phyloP scores from a whole-genome alignment of 768 basidiomycete species.

The Agrocybe pediades region DNA sequence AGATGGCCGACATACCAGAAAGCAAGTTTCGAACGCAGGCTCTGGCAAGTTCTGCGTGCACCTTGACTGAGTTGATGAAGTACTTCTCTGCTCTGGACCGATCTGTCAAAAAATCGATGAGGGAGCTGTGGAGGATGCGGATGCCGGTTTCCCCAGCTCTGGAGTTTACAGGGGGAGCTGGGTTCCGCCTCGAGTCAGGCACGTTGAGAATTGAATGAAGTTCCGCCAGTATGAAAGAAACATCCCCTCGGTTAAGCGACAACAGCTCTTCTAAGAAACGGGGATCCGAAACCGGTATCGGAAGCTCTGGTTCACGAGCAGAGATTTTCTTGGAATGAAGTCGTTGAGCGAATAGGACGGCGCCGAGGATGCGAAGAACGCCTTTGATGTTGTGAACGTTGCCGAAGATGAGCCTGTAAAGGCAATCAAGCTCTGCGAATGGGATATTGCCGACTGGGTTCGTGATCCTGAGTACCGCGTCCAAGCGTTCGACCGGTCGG shows the following conservation, averaged over 20 bases:
- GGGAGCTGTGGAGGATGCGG: constrained; percentile 24
- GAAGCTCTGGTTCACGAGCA: constrained; percentile 18
- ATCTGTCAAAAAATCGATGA: constrained; percentile 29
- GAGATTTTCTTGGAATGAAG: constrained; percentile 16
- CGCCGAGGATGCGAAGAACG: constrained; percentile 26
- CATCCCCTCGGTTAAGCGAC: constrained; percentile 26
- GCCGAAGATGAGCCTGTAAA: constrained; percentile 24
- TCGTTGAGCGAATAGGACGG: constrained; percentile 21
- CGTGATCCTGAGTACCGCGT: constrained; percentile 20
- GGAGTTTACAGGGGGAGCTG: constrained; percentile 4
- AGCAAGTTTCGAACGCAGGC: constrained; percentile 23
- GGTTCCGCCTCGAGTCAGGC: constrained; percentile 18
- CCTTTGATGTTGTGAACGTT: constrained; percentile 24
- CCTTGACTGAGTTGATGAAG: constrained; percentile 29
- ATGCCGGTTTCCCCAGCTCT: constrained; percentile 20
- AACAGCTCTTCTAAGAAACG: constrained; percentile 27
- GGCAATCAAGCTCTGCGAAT: constrained; percentile 25
- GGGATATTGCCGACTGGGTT: constrained; percentile 21
- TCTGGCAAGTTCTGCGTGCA: constrained; percentile 28
- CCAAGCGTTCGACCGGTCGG: constrained; percentile 26
- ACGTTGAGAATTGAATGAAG: constrained; percentile 27
- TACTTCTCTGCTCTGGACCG: constrained; percentile 24
- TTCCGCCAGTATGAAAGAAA: constrained; percentile 23
- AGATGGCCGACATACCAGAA: constrained; percentile 18
- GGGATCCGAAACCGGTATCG: constrained; percentile 25